Evolutionary conservation across 805 yeast genomes (phyloP), one percentile per base, ranked within the genome.

Genomic region (Candida khao-thaluensis): DNA sequence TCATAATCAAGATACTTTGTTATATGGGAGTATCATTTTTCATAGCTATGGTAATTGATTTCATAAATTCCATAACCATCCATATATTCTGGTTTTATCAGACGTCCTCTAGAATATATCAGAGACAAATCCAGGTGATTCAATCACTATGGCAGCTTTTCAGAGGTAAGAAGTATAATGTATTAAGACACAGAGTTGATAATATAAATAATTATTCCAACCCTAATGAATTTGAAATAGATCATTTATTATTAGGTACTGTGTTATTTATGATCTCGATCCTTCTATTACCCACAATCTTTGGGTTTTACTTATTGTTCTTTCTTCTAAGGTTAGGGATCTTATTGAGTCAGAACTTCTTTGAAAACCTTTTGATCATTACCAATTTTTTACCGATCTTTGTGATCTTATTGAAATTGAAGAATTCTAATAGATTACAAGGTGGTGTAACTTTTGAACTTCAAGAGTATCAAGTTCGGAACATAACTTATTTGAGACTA

Each of bases 331-430:
- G 89, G 39, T 52, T 88, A 24, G 45, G 70, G 0, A 69, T 78
- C 3, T 62, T 86, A 29, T 40, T 67, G 2, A 37, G 71, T 1
- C 64, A 76, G 25, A 79, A 82, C 14, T 36, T 66, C 1, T 58
- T 83, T 16, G 93, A 87, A 48, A 66, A 81, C 29, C 35, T 69
- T 0, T 69, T 87, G 46, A 77, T 90, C 5, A 57, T 78, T 22
- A 57, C 89, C 40, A 91, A 90, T 54, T 90, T 90, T 55, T 77
- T 84, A 54, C 99, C 99, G 1, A 54, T 91, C 8, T 91, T 93
- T 61, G 90, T 88, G 1, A 54, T 91, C 2, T 65, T 95, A 37
- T 64, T 93, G 32, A 77, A 93, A 50, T 32, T 87, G 33, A 93
- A 91, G 57, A 91, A 90, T 55, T 80, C 88, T 7, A 79, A 76